Conservation (phyloP, 148 eudicot genomes). For the Rhododendron griersonianum region DNA sequence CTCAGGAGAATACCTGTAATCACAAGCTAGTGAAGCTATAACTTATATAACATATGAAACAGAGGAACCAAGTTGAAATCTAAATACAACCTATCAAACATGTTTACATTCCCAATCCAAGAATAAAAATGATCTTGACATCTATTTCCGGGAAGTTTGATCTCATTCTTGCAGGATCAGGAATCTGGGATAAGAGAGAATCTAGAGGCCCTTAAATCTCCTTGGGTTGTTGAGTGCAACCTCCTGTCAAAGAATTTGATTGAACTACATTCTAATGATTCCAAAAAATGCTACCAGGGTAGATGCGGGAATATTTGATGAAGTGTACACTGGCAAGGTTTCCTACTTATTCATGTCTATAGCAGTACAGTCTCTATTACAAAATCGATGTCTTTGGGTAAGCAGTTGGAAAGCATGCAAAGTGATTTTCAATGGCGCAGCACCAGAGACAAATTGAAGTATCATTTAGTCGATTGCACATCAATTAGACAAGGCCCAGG, state of each 20-base stretch:
- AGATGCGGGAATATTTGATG: background rate
- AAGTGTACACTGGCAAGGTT: background rate
- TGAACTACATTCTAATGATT: background rate
- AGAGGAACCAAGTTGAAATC: background rate
- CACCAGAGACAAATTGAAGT: background rate
- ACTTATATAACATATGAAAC: background rate
- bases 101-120: constrained; percentile 7
- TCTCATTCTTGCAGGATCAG: background rate
- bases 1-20: constrained; percentile 79
- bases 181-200: background rate
- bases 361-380: background rate
- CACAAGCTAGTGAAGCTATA: constrained; percentile 1
- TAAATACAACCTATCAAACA: background rate
- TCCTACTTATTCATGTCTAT: background rate
- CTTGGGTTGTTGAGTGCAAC: background rate
- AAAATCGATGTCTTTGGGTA: background rate
- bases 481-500: background rate
- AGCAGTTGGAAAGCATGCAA: background rate
- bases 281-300: background rate
- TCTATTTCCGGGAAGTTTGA: background rate
- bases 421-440: background rate
- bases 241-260: background rate
- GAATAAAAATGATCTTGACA: background rate
- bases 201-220: background rate
- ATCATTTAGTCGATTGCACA: background rate